Evolutionary conservation across 2,329 filamentous ascomycete genomes (phyloP), one percentile per base, ranked within the genome.

Genomic region (Beauveria bassiana): DNA sequence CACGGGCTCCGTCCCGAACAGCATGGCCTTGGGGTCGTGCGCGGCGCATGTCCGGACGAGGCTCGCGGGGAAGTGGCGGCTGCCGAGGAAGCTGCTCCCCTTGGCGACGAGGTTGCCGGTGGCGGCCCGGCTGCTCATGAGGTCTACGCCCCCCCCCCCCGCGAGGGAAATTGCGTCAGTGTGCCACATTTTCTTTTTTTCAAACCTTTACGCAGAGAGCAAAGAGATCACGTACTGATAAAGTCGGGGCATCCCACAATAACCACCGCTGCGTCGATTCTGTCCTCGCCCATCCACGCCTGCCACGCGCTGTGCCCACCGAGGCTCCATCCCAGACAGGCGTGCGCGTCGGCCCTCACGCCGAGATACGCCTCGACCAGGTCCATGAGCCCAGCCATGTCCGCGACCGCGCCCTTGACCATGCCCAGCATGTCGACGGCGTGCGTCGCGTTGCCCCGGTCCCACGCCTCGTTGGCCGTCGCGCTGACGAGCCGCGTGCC

Each of bases 231-330:
- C 72, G 76, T 67, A 85, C 89, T 80, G 65, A 87, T 84, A 68
- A 90, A 96, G 74, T 99, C 93, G 1, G 93, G 91, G 73, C 92
- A 96, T 1, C 93, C 95, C 59, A 98, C 90, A 26, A 96, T 82
- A 3, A 90, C 81, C 8, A 96, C 86, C 1, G 84, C 92, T 0
- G 89, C 87, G n/a, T 81, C 87, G 61, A 98, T 83, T 65, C 92
- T 83, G 20, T 87, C 84, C 63, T 98, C 93, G 43, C 85, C 82
- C 51, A 97, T 83, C 62, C 96, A 75, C 31, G 86, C 82, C 70
- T 96, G 89, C 92, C 93, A 98, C 1, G 88, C 87, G 14, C 89
- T 86, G 72, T 98, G 95, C 0, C 91, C 95, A 6, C 95, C 95
- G 1, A 98, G 77, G 26, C 89, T 93, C 62, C 96, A 85, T 0